Base-by-base conservation (phyloP, 2,329 filamentous ascomycete genomes). In the Paramyrothecium roridum region DNA sequence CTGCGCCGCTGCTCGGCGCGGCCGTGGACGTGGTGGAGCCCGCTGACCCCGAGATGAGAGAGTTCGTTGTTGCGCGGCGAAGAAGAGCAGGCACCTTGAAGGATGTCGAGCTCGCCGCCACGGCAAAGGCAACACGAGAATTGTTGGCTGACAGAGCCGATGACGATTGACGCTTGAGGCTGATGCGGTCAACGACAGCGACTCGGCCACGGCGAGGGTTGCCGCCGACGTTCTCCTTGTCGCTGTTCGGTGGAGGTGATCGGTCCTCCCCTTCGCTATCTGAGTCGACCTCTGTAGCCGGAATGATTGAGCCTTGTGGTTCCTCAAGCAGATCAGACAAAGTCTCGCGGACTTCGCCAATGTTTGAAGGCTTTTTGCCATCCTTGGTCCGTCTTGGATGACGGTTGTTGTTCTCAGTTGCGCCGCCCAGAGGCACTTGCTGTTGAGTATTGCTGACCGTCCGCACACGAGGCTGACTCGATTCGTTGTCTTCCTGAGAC, bases 291-390 rank as follows among this genome's bases (percentile, higher is more conserved):
- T 69, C 69, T 2, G 72, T 73, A 16, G 78, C 80, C 3, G 61
- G 79, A 69, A 84, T 75, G 60, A 82, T 63, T 17, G 82, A 80
- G 55, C 70, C 65, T 63, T 74, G 62, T 17, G 84, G 81, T 47
- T 89, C 85, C 22, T 96, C 92, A 17, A 96, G 86, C 11, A 97
- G 80, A 70, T 88, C 90, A 4, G 90, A 96, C 8, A 97, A 77
- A 0, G 90, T 91, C 68, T 93, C 85, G 55, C 91, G 86, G 59
- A 97, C 89, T 65, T 97, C 91, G 26, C 86, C 85, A 11, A 96
- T 76, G 19, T 87, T 89, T 6, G 87, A 80, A 0, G 92, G 91
- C 63, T 87, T 91, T 70, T 83, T 84, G 52, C 77, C 79, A 17
- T 77, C 76, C 55, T 79, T 81, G 22, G 84, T 87, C 47, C 88